These are phyloP conservation scores for Neurospora sp. DNA, from an alignment of 2,329 filamentous ascomycete genomes.

Conservation along the genomic window DNA sequence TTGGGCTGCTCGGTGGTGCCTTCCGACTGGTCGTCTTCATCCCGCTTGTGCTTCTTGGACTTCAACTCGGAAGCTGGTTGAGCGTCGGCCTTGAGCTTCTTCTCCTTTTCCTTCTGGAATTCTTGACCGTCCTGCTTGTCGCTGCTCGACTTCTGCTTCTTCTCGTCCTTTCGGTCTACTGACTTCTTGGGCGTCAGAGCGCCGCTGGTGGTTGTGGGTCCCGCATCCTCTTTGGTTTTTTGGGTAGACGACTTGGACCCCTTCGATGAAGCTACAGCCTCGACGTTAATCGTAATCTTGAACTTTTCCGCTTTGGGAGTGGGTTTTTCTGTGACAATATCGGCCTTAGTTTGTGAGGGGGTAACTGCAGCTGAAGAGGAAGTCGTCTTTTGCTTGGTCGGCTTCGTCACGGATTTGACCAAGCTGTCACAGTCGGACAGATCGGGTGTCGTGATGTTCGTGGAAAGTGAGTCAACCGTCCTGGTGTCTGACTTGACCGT, in stretches of 20 bases:
- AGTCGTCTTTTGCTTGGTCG: not conserved
- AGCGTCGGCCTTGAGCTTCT: no score
- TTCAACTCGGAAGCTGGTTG: not conserved
- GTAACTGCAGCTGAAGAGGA: not conserved
- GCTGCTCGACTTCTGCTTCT: not conserved
- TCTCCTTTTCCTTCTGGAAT: not conserved
- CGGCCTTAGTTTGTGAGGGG: not conserved
- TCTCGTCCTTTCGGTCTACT: not conserved
- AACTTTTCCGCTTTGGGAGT: not conserved
- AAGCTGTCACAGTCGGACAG: not conserved
- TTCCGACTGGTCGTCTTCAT: not conserved
- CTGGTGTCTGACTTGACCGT: not conserved
- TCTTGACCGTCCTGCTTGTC: not conserved
- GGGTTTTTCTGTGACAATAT: constrained; percentile 1
- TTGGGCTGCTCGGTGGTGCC: not conserved
- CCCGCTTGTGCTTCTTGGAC: constrained; percentile 3
- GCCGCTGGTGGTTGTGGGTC: not conserved
- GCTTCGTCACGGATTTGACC: not conserved
- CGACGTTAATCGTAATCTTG: not conserved
- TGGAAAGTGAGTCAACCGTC: not conserved
- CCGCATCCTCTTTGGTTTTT: not conserved
- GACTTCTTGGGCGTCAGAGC: constrained; percentile 3
- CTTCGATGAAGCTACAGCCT: not conserved
- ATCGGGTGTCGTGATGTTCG: constrained; percentile 1
- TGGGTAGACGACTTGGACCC: not conserved